Conservation (phyloP, 805 yeast species). For the Metschnikowia amazonensis region DNA sequence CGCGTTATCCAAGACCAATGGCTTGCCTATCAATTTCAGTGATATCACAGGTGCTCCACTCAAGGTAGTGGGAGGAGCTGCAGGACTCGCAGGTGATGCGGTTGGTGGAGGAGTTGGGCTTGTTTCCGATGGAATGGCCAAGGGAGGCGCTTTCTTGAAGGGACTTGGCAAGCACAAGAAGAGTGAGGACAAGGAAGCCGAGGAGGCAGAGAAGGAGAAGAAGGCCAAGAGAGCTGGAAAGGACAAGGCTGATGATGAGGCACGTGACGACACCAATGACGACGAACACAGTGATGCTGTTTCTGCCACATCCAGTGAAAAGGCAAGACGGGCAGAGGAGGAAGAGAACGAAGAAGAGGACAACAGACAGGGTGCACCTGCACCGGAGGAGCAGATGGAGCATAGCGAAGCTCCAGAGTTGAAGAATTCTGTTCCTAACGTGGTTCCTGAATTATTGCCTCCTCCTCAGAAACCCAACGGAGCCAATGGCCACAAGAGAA, state of each 20-base stretch:
- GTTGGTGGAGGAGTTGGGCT: constrained; percentile 46
- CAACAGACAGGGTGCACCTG: constrained; percentile 15
- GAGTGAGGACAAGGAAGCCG: constrained; percentile 12
- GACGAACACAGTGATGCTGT: constrained; percentile 4
- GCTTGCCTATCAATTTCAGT: constrained; percentile 40
- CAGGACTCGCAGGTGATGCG: constrained; percentile 39
- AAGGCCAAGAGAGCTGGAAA: constrained; percentile 10
- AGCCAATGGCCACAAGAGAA: constrained; percentile 18
- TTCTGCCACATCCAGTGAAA: constrained; percentile 4
- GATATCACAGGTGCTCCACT: constrained; percentile 45
- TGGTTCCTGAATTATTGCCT: constrained; percentile 31
- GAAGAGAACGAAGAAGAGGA: constrained; percentile 9
- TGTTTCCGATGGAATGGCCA: constrained; percentile 45
- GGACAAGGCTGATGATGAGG: background rate
- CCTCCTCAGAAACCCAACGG: constrained; percentile 37
- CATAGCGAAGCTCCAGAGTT: constrained; percentile 15
- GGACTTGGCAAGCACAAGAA: constrained; percentile 26
- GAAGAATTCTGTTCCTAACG: constrained; percentile 30
- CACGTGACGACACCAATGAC: constrained; percentile 9
- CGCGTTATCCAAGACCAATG: constrained; percentile 37
- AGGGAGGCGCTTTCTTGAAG: constrained; percentile 43
- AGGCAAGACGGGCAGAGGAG: constrained; percentile 2
- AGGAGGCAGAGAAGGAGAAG: constrained; percentile 3
- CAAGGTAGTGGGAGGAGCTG: constrained; percentile 42
- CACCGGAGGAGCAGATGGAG: constrained; percentile 14